phyloP scores from a whole-genome alignment of 345 rosid genomes.

The Psidium friedrichsthalianum region DNA sequence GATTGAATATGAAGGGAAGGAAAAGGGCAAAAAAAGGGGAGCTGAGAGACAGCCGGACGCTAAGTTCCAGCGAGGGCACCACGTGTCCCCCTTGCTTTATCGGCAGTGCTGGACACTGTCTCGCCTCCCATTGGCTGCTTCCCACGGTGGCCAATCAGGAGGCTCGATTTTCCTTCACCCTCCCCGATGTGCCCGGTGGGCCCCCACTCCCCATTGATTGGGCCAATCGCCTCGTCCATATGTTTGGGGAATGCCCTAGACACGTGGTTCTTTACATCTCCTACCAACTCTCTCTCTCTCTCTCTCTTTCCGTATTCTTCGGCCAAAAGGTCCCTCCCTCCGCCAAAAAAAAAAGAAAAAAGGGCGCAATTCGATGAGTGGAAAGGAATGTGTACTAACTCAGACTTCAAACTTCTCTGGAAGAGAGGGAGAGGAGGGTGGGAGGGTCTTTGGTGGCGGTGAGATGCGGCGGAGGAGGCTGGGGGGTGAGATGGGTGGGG shows the following conservation, averaged over 20 bases:
- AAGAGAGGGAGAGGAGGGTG: not conserved
- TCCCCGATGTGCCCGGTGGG: not conserved
- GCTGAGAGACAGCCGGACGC: not conserved
- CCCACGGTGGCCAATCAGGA: not conserved
- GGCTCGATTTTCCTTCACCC: not conserved
- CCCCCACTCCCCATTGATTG: not conserved
- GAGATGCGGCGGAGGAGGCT: not conserved
- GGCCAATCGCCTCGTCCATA: slow-evolving; percentile 2
- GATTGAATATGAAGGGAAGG: not conserved
- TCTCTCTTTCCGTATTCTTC: not conserved
- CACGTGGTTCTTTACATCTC: not conserved
- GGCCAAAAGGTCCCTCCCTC: not conserved
- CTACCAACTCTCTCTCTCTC: not conserved
- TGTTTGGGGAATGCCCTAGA: not conserved
- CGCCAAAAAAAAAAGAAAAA: not conserved
- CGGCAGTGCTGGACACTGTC: slow-evolving; percentile 1
- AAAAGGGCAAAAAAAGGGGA: not conserved
- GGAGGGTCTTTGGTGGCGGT: not conserved
- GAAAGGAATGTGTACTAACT: not conserved
- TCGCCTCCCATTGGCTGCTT: not conserved
- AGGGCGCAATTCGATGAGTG: not conserved
- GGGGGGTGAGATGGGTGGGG: not conserved
- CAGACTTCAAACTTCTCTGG: not conserved
- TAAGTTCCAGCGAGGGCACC: not conserved
- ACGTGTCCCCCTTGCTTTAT: slow-evolving; percentile 2